Conservation (phyloP, 2,329 filamentous ascomycete species). For the Neofusicoccum parvum region DNA sequence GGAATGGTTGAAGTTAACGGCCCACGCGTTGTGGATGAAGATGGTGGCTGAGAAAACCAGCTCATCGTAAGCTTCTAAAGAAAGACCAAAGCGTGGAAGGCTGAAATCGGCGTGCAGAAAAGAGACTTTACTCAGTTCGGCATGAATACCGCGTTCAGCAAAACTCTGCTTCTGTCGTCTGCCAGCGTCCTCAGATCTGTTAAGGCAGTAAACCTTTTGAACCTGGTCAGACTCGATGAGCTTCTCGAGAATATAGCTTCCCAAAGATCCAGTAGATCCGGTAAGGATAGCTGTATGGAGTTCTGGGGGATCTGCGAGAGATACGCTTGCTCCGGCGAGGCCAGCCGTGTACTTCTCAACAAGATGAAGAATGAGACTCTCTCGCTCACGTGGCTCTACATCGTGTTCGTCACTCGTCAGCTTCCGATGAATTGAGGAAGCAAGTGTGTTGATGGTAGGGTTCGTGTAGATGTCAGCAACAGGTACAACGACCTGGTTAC, state of each 20-base stretch:
- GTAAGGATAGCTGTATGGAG: conserved; percentile 24
- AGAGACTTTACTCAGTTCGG: conserved; percentile 16
- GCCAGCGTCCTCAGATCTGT: conserved; percentile 11
- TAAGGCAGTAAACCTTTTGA: conserved; percentile 23
- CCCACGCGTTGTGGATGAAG: conserved; percentile 42
- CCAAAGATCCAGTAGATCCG: conserved; percentile 25
- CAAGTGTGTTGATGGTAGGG: conserved; percentile 33
- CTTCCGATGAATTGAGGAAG: conserved; percentile 21
- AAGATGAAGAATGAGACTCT: conserved; percentile 31
- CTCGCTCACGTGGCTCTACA: conserved; percentile 1
- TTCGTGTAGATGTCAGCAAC: conserved; percentile 35
- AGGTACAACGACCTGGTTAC: not conserved
- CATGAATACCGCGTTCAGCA: not conserved
- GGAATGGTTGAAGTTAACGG: conserved; percentile 40
- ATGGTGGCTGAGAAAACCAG: conserved; percentile 24
- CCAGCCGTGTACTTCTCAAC: conserved; percentile 33
- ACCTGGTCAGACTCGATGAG: conserved; percentile 20
- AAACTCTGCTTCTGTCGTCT: not conserved
- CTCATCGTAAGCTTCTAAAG: conserved; percentile 1
- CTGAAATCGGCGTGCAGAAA: conserved; percentile 23
- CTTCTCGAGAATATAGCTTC: conserved; percentile 23
- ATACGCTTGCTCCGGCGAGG: conserved; percentile 19
- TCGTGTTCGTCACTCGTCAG: not conserved
- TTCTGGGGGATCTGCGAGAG: not conserved
- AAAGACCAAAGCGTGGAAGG: conserved; percentile 22